Evolutionary conservation across 805 yeast genomes (phyloP).

Genomic region (Wickerhamomyces queroliae): DNA sequence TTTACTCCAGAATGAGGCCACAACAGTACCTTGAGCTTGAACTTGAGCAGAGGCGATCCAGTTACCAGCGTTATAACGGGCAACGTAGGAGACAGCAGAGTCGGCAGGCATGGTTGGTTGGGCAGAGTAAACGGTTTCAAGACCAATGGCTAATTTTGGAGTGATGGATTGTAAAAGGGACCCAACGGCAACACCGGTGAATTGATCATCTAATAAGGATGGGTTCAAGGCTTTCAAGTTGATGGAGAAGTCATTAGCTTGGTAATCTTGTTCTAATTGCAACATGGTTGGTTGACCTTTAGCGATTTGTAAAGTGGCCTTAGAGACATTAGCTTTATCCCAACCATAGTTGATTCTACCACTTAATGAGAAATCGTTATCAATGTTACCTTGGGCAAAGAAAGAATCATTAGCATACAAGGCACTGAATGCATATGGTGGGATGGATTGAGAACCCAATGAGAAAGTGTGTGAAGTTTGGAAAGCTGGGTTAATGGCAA

Average conservation of each 20-base stretch:
- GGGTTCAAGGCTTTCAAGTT: constrained; percentile 93
- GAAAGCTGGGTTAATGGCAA: constrained; percentile 88
- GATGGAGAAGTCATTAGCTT: constrained; percentile 81
- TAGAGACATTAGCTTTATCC: constrained; percentile 72
- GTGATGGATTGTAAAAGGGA: constrained; percentile 88
- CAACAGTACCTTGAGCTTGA: constrained; percentile 86
- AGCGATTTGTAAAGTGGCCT: constrained; percentile 83
- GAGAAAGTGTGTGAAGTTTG: constrained; percentile 94
- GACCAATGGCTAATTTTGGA: constrained; percentile 77
- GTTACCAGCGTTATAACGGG: constrained; percentile 80
- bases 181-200: constrained; percentile 90
- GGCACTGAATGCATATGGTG: constrained; percentile 88
- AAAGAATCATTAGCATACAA: constrained; percentile 81
- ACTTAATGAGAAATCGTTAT: constrained; percentile 75
- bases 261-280: constrained; percentile 94
- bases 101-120: constrained; percentile 80
- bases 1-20: constrained; percentile 91
- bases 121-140: constrained; percentile 85
- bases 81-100: constrained; percentile 83
- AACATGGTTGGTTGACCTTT: constrained; percentile 88
- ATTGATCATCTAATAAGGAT: constrained; percentile 54
- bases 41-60: constrained; percentile 95
- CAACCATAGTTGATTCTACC: constrained; percentile 92
- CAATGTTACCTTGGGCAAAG: constrained; percentile 88
- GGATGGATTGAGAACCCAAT: constrained; percentile 78